Evolutionary conservation across 208 protist species (phyloP).

Genomic region (Wallacemonas sp.): DNA sequence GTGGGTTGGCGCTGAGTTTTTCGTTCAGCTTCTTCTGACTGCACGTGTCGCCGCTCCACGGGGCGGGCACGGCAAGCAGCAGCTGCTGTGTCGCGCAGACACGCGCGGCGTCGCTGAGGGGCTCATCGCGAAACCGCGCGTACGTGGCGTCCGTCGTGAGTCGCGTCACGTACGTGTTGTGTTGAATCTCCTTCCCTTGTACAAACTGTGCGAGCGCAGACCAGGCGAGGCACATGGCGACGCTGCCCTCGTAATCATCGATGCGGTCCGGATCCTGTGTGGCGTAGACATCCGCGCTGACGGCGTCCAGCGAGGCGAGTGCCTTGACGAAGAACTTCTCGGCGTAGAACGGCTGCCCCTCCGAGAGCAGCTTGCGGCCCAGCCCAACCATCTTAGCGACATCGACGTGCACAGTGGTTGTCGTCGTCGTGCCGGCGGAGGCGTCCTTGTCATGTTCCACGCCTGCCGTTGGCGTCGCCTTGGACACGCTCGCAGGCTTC

Average conservation of each 20-base stretch:
- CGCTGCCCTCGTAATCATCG: conserved; percentile 53
- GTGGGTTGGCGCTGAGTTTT: conserved; percentile 32
- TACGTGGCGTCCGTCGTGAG: conserved; percentile 26
- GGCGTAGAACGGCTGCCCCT: conserved; percentile 68
- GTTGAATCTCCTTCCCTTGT: conserved; percentile 41
- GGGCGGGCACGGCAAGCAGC: conserved; percentile 35
- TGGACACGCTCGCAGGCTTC: conserved; percentile 24
- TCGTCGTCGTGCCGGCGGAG: not conserved
- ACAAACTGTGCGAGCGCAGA: conserved; percentile 55
- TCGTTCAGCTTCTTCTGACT: conserved; percentile 54
- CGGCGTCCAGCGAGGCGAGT: conserved; percentile 57
- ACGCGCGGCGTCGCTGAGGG: conserved; percentile 55
- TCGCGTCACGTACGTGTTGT: conserved; percentile 36
- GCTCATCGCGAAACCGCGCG: conserved; percentile 34
- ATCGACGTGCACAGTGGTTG: conserved; percentile 55
- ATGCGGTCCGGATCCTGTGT: conserved; percentile 8
- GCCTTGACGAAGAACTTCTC: conserved; percentile 84
- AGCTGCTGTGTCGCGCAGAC: conserved; percentile 41
- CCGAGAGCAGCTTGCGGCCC: conserved; percentile 55
- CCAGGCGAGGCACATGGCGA: conserved; percentile 74
- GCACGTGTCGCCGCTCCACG: conserved; percentile 54
- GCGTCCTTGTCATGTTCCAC: not conserved
- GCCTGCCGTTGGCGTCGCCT: not conserved
- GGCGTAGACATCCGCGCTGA: conserved; percentile 35
- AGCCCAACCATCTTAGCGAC: conserved; percentile 67